Evolutionary conservation across 352 stramenopile genomes (phyloP), one percentile per base, ranked within the genome.

Genomic region (Aphanomyces stellatus): DNA sequence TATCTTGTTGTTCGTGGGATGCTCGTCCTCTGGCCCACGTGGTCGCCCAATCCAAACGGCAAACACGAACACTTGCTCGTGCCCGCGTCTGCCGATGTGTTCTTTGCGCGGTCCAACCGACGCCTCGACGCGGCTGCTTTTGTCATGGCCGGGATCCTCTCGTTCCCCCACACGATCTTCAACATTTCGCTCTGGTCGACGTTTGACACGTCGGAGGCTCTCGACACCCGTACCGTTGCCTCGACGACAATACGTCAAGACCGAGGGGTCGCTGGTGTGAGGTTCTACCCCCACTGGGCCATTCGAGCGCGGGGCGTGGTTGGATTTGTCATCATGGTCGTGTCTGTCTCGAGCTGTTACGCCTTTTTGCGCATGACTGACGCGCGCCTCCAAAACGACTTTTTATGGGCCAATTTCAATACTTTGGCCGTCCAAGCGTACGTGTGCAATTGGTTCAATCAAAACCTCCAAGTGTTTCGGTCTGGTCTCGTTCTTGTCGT

Each of bases 321-420:
- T n/a, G 30, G 49, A 19, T 24, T 57, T 4, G 7, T 57, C 4
- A 34, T 34, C 49, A 57, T 57, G 49, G 49, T 57, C 0, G 49
- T 15, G 1, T 17, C 49, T 7, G 30, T 57, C 11, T 1, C 10
- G 22, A 1, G 22, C 13, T 34, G 49, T 30, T 57, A 34, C 19
- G 15, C 1, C 7, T 57, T 57, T 24, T 24, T 34, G n/a, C n/a
- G n/a, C n/a, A n/a, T n/a, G n/a, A n/a, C n/a, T n/a, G n/a, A n/a
- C n/a, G n/a, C 22, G 6, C 17, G 17, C 11, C 25, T 67, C 19
- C 28, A 13, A 3, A 67, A 67, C 25, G 60, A 67, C 27, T 67
- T 59, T 25, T 37, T 25, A 25, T 67, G 60, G 60, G 41, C 42
- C 5, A 28, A 13, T 8, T 67, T 67, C 34, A 41, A 67, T 19